These are phyloP conservation scores for Phellopilus nigrolimitatus DNA, from an alignment of 1,284 basidiomycete genomes.

Conservation along the genomic window DNA sequence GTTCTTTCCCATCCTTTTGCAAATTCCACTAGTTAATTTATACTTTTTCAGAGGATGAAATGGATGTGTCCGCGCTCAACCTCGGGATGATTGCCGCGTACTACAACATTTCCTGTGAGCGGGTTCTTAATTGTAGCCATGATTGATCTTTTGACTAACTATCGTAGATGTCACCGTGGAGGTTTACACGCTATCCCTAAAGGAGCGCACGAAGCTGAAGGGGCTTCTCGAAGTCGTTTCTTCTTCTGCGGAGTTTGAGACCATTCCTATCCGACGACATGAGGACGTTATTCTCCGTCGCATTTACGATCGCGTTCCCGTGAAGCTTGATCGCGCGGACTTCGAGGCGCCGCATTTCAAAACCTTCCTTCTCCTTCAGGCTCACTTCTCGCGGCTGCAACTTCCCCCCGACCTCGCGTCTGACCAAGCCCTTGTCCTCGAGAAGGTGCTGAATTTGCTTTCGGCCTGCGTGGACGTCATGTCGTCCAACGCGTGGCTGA, in stretches of 20 bases:
- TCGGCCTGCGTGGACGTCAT: constrained; percentile 97
- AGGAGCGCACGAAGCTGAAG: constrained; percentile 96
- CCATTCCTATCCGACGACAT: constrained; percentile 89
- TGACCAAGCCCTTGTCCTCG: constrained; percentile 83
- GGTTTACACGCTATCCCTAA: constrained; percentile 93
- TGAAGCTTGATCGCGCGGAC: constrained; percentile 84
- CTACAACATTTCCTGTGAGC: constrained; percentile 83
- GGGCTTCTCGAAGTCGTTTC: constrained; percentile 95
- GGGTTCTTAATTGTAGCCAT: neutral
- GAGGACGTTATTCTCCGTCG: constrained; percentile 79
- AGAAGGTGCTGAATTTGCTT: constrained; percentile 86
- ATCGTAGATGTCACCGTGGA: constrained; percentile 86
- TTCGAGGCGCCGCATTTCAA: constrained; percentile 97
- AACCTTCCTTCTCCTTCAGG: constrained; percentile 93
- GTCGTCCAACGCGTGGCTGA: constrained; percentile 94
- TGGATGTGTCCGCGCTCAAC: constrained; percentile 90
- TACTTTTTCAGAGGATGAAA: constrained; percentile 69
- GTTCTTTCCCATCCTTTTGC: constrained; percentile 25
- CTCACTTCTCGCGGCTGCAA: constrained; percentile 91
- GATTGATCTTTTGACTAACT: constrained; percentile 13
- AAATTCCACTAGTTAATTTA: constrained; percentile 18
- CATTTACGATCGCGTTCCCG: constrained; percentile 96
- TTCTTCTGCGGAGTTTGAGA: constrained; percentile 95
- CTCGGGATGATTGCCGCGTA: constrained; percentile 96
- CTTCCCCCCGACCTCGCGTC: constrained; percentile 91